Evolutionary conservation across 495 filamentous ascomycete species (phyloP).

Genomic region (Talaromyces thailandensis): DNA sequence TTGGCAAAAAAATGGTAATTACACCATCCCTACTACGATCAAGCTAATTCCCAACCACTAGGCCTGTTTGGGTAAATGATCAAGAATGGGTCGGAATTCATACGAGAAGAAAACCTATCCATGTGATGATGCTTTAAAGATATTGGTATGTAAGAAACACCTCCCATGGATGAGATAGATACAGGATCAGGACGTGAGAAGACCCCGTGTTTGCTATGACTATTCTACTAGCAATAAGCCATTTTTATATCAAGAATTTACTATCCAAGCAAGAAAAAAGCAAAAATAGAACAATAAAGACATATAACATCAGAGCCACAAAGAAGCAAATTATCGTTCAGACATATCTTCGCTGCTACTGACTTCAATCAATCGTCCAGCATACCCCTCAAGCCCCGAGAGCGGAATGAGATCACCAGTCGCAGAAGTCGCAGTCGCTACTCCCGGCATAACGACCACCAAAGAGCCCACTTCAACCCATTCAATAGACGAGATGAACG

Average conservation of each 20-base stretch:
- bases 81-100: no score
- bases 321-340: slow-evolving; percentile 2
- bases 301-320: not conserved
- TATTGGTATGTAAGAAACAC: no score
- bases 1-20: no score
- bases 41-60: not conserved
- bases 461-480: slow-evolving; percentile 77
- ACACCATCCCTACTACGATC: no score
- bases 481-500: slow-evolving; percentile 66
- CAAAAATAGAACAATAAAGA: not conserved
- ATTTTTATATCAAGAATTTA: not conserved
- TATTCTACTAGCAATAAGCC: not conserved
- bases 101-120: no score
- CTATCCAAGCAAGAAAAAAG: not conserved
- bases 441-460: slow-evolving; percentile 69
- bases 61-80: not conserved
- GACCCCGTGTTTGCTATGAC: not conserved
- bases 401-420: slow-evolving; percentile 18
- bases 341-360: slow-evolving; percentile 14
- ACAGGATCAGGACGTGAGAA: not conserved
- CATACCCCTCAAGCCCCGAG: slow-evolving; percentile 40
- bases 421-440: slow-evolving; percentile 25
- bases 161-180: not conserved
- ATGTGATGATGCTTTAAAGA: no score
- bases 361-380: slow-evolving; percentile 34